A percentile compares a stretch with the other conserved stretches of the same genome.
phyloP scores from a whole-genome alignment of 257 asterid species.

The Solanum lignicaule region DNA sequence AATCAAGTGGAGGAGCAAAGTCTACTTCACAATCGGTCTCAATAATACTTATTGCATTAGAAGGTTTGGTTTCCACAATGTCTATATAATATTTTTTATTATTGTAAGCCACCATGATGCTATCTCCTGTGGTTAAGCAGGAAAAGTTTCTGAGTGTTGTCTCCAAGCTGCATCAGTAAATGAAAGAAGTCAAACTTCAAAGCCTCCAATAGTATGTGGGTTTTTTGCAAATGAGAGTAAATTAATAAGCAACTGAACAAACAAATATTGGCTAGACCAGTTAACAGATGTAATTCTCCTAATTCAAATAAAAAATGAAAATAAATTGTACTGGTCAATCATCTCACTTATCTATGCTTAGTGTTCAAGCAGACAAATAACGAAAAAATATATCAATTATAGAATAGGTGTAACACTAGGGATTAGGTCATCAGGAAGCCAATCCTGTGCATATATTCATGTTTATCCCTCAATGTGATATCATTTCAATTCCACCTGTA shows the following conservation, averaged over 20 bases:
- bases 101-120: conserved; percentile 98
- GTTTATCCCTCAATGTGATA: not conserved
- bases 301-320: not conserved
- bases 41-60: conserved; percentile 75
- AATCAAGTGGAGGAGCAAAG: conserved; percentile 98
- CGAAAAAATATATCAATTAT: not conserved
- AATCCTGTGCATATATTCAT: not conserved
- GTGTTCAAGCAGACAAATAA: not conserved
- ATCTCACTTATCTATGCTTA: not conserved
- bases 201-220: not conserved
- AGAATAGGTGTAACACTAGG: not conserved
- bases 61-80: conserved; percentile 86
- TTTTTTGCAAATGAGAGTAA: not conserved
- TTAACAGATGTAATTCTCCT: not conserved
- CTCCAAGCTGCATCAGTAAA: conserved; percentile 64
- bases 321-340: not conserved
- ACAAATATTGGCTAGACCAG: not conserved
- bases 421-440: not conserved
- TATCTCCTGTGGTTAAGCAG: conserved; percentile 88
- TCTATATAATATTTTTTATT: conserved; percentile 87
- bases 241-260: not conserved
- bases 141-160: conserved; percentile 91
- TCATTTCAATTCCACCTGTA: not conserved
- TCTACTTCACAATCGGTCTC: conserved; percentile 99
- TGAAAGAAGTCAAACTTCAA: not conserved